Base-by-base conservation (phyloP, 495 filamentous ascomycete genomes). In the Corynascus novoguineensis region DNA sequence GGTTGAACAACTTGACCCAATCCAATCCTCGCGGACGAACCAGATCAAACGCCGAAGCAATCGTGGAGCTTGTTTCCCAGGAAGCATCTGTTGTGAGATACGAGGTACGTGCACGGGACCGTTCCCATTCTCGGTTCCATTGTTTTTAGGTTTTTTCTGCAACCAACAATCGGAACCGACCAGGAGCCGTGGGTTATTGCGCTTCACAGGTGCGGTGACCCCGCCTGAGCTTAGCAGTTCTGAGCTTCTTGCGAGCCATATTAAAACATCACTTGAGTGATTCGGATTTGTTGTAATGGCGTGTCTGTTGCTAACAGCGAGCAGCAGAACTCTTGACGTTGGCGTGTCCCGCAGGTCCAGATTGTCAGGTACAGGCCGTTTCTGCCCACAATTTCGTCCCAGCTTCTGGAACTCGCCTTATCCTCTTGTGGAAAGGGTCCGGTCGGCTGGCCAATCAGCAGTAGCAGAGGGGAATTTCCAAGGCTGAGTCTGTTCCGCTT, bases 181-280 rank as follows among this genome's bases (percentile, higher is more conserved):
- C 34, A 32, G 57, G 46, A 50, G 14, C 35, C 49, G 59, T 62
- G 41, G n/a, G 50, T 48, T 51, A 51, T 51, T 52, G 46, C 48
- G 41, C 60, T 54, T 50, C 46, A 50, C 12, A 34, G 28, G 25
- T 55, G 63, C 60, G 61, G 59, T 63, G 55, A 49, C 59, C 42
- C 61, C 58, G 58, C 40, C 14, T 53, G 40, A 15, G 29, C 19
- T 14, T 31, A 15, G 19, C 31, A 8, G 29, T 32, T 34, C 22
- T 14, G 28, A 12, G 7, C 21, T 19, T 7, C 24, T 49, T 24
- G n/a, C n/a, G n/a, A 27, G 47, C 27, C 15, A 21, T 31, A 35
- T 42, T 15, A 34, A 47, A 38, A 57, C 44, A 46, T 28, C 22
- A 8, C 5, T 38, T 4, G 32, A 9, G 14, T 32, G 27, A 46